Evolutionary conservation across 768 basidiomycete genomes (phyloP), one percentile per base, ranked within the genome.

Genomic region (Rubroboletus satanas): DNA sequence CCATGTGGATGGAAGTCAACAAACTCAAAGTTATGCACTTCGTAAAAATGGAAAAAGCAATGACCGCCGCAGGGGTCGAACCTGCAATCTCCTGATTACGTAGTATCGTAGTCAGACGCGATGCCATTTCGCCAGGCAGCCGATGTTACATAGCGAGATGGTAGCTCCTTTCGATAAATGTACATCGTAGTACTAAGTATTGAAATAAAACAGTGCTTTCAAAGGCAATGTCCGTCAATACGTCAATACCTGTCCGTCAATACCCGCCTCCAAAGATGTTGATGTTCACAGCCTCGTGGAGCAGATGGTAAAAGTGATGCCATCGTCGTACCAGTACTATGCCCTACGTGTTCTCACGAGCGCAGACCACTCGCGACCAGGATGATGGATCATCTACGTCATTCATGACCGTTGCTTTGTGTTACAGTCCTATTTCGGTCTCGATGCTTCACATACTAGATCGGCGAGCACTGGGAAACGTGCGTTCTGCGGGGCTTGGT

Each of bases 81-180:
- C 87, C 86, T 89, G 85, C 87, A 88, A 88, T 88, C 87, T 89
- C 87, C 86, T 89, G 88, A 88, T 88, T 59, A 63, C 57, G 7
- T 39, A 9, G 21, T 6, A 23, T 87, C 87, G 87, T 87, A 88
- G 87, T 88, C 87, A 89, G 85, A 88, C 87, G 87, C 87, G 87
- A 87, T 89, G 85, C 87, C 87, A 88, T 88, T 88, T 87, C 85
- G 87, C 87, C 87, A 88, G 83, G 83, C 85, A 83, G 85, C 86
- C 85, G 54, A 29, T 12, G 7, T 26, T 4, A 0, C 1, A 0
- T 4, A 5, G 0, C 0, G 8, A 38, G 1, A 1, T 0, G 0
- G 5, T 10, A 14, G 1, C 1, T 10, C 5, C 2, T 18, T 26
- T 52, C 29, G 14, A 7, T 10, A 3, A 5, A 5, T 15, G 14